Conservation (phyloP, 306 rosid genomes). For the Cicer judaicum region DNA sequence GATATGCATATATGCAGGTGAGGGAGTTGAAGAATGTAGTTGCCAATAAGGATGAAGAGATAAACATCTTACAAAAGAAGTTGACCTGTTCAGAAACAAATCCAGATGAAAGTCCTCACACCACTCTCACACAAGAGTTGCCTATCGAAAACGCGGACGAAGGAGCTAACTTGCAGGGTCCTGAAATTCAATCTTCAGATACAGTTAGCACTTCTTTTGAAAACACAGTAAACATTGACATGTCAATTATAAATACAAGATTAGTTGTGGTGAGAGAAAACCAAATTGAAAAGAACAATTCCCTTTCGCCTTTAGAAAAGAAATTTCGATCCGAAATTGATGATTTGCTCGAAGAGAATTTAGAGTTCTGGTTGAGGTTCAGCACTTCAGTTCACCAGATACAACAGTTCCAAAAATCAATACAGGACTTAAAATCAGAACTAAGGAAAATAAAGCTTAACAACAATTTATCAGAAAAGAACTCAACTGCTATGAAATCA, state of each 20-base stretch:
- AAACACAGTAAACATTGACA: constrained; percentile 28
- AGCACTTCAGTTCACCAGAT: constrained; percentile 88
- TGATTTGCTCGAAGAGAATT: constrained; percentile 69
- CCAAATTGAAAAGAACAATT: constrained; percentile 24
- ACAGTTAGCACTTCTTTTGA: constrained; percentile 34
- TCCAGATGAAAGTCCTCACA: constrained; percentile 50
- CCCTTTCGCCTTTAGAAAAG: constrained; percentile 60
- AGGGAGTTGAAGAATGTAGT: constrained; percentile 65
- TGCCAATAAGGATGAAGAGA: constrained; percentile 64
- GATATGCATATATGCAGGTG: constrained; percentile 39
- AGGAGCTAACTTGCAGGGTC: constrained; percentile 43
- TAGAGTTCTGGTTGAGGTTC: constrained; percentile 91
- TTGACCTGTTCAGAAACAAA: constrained; percentile 41
- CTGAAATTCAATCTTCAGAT: constrained; percentile 43
- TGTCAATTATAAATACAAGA: constrained; percentile 35
- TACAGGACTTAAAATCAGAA: constrained; percentile 72
- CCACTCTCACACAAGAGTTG: constrained; percentile 46
- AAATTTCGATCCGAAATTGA: constrained; percentile 71
- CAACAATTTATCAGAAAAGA: constrained; percentile 44
- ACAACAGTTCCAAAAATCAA: constrained; percentile 70
- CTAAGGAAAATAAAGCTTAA: constrained; percentile 48
- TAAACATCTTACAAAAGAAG: constrained; percentile 63
- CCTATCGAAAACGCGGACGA: constrained; percentile 38
- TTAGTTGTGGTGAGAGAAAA: constrained; percentile 35
- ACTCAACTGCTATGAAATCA: constrained; percentile 49